phyloP scores from a whole-genome alignment of 495 filamentous ascomycete genomes.

The Cercophora sp. region DNA sequence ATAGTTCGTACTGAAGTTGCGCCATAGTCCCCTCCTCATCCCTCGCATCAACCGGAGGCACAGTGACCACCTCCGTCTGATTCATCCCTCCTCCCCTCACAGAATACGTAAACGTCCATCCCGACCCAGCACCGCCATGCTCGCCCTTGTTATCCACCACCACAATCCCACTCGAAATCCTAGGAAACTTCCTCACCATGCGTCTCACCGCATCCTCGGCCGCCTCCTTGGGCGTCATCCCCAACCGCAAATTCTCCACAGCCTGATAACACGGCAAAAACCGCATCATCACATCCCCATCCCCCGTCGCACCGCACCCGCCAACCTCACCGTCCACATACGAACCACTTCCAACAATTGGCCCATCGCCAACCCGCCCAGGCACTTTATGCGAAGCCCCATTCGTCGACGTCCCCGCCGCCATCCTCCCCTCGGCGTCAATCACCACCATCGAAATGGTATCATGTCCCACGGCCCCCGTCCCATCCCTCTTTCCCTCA shows the following conservation, averaged over 20 bases:
- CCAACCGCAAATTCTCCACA: conserved; percentile 42
- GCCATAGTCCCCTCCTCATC: background rate
- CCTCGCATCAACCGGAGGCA: conserved; percentile 26
- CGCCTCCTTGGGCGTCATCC: conserved; percentile 37
- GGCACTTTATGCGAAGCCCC: conserved; percentile 46
- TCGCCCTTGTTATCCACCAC: conserved; percentile 40
- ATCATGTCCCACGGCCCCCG: conserved; percentile 30
- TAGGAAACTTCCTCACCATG: conserved; percentile 43
- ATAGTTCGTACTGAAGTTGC: background rate
- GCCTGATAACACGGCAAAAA: conserved; percentile 49
- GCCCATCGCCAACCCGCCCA: conserved; percentile 46
- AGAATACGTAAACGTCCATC: conserved; percentile 46
- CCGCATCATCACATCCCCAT: conserved; percentile 51
- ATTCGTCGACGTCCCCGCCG: conserved; percentile 47
- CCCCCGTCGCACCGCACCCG: conserved; percentile 47
- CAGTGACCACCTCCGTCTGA: conserved; percentile 36
- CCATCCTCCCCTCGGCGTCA: conserved; percentile 35
- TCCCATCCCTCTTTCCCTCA: background rate
- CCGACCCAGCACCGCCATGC: conserved; percentile 43
- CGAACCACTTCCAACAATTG: conserved; percentile 44
- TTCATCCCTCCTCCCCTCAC: conserved; percentile 41
- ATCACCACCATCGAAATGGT: conserved; percentile 48
- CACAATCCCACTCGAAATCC: conserved; percentile 40
- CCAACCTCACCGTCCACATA: conserved; percentile 49
- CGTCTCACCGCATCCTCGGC: conserved; percentile 42